phyloP scores from a whole-genome alignment of 23 red algal genomes.

The Gracilariopsis chorda region DNA sequence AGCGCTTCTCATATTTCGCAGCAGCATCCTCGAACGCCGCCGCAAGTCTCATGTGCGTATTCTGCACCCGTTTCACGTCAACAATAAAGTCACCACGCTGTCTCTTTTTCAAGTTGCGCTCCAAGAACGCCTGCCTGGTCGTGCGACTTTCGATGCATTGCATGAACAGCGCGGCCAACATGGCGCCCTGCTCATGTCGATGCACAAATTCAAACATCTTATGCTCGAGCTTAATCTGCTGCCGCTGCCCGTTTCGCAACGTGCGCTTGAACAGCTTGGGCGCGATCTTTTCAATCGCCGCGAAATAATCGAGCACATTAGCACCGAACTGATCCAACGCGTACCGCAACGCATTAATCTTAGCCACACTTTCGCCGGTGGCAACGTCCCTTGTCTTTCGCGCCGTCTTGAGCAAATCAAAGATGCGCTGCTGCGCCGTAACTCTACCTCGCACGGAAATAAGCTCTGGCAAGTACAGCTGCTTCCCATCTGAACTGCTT shows the following conservation, averaged over 20 bases:
- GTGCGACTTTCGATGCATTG: conserved; percentile 61
- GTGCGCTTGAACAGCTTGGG: conserved; percentile 53
- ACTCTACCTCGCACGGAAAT: conserved; percentile 26
- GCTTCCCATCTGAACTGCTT: background rate
- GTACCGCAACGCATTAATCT: conserved; percentile 56
- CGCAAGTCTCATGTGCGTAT: conserved; percentile 47
- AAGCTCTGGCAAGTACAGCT: conserved; percentile 31
- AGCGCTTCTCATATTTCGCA: conserved; percentile 27
- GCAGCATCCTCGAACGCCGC: conserved; percentile 39
- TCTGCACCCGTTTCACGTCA: conserved; percentile 53
- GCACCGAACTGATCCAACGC: conserved; percentile 65
- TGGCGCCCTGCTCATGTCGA: conserved; percentile 31
- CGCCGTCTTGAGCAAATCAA: conserved; percentile 29
- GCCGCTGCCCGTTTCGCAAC: conserved; percentile 27
- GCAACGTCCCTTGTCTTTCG: conserved; percentile 56
- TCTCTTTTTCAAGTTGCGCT: conserved; percentile 52
- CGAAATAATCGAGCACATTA: conserved; percentile 57
- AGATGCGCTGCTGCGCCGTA: conserved; percentile 38
- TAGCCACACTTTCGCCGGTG: conserved; percentile 33
- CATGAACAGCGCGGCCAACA: conserved; percentile 48
- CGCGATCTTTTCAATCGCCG: conserved; percentile 33
- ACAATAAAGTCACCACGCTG: conserved; percentile 15
- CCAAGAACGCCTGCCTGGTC: conserved; percentile 37
- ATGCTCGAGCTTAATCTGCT: conserved; percentile 44
- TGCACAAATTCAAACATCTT: conserved; percentile 54